Evolutionary conservation across 2,329 filamentous ascomycete species (phyloP), one percentile per base, ranked within the genome.

Genomic region (Pseudofabraea citricarpa): DNA sequence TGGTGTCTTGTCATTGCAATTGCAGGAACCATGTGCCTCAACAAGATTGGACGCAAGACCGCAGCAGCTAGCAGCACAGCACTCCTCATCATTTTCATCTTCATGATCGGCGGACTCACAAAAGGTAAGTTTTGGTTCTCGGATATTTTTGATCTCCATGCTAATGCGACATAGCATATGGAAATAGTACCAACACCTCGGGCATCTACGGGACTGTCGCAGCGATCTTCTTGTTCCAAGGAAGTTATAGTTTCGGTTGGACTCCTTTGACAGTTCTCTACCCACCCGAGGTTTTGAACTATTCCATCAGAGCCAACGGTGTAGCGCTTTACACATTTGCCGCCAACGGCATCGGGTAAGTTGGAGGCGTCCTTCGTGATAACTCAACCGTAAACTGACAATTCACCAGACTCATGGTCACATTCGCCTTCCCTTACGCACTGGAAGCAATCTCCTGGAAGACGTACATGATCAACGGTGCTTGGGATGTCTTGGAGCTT

Each of bases 61-160:
- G 67, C 64, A 1, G 69, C 68, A 4, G 50, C 70, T 4, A 45
- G 67, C 8, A 68, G 66, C 0, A 62, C 69, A 38, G 44, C 44
- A 12, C 48, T 67, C 9, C 51, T 71, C 5, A 63, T 65, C 2
- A 40, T 68, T 16, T 74, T 67, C 26, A 64, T 78, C 2, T 76
- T 76, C 50, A 61, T 76, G 40, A 68, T 77, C 32, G 73, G 74
- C 2, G 71, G 64, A 2, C 57, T 79, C 74, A 80, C 50, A 76
- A 81, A 40, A 62, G 71, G 65, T 64, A 18, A 45, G 9, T 31
- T 54, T n/a, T 67, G 16, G 6, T 10, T 2, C 61, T 24, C 10
- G 9, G 5, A n/a, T n/a, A 7, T 8, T 5, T 4, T 15, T 4
- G n/a, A n/a, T 13, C 3, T n/a, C n/a, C 0, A 15, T 21, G 16